These are phyloP conservation scores for Clarkia xantiana DNA, from an alignment of 345 rosid genomes.

Conservation along the genomic window DNA sequence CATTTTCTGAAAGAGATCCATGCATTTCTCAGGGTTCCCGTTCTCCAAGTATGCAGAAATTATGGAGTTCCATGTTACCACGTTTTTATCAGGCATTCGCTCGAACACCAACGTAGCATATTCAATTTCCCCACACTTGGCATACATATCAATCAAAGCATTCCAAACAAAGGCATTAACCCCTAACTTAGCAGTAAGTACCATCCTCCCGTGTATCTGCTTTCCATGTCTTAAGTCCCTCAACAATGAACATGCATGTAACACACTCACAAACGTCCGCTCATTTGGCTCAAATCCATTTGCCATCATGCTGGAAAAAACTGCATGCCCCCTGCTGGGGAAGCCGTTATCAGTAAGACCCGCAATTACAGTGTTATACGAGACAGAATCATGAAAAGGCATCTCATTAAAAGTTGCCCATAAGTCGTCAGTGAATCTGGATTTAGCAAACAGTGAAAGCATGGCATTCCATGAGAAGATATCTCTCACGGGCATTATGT, in stretches of 20 bases:
- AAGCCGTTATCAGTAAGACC: conserved; percentile 26
- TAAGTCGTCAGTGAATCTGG: conserved; percentile 24
- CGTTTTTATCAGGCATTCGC: conserved; percentile 20
- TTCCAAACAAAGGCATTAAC: conserved; percentile 32
- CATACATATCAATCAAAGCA: conserved; percentile 44
- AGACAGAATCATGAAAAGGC: conserved; percentile 36
- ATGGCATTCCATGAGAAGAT: conserved; percentile 45
- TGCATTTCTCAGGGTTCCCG: conserved; percentile 29
- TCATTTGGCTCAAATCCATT: conserved; percentile 28
- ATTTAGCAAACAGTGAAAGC: conserved; percentile 32
- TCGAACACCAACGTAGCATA: conserved; percentile 35
- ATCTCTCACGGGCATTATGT: conserved; percentile 34
- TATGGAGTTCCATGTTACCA: conserved; percentile 43
- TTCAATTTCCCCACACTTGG: conserved; percentile 36
- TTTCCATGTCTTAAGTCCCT: conserved; percentile 33
- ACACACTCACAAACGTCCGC: conserved; percentile 33
- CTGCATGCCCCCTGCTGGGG: conserved; percentile 20
- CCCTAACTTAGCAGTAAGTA: conserved; percentile 13
- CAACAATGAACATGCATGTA: conserved; percentile 37
- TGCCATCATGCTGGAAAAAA: conserved; percentile 24
- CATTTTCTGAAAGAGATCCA: conserved; percentile 36
- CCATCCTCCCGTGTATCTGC: conserved; percentile 43
- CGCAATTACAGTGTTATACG: conserved; percentile 35
- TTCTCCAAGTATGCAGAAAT: conserved; percentile 35
- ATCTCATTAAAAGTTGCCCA: conserved; percentile 22